Percentiles rank a stretch among this genome's conserved stretches.
These are phyloP conservation scores for Malassezia equina DNA, from an alignment of 1,284 basidiomycete genomes.

Conservation along the genomic window DNA sequence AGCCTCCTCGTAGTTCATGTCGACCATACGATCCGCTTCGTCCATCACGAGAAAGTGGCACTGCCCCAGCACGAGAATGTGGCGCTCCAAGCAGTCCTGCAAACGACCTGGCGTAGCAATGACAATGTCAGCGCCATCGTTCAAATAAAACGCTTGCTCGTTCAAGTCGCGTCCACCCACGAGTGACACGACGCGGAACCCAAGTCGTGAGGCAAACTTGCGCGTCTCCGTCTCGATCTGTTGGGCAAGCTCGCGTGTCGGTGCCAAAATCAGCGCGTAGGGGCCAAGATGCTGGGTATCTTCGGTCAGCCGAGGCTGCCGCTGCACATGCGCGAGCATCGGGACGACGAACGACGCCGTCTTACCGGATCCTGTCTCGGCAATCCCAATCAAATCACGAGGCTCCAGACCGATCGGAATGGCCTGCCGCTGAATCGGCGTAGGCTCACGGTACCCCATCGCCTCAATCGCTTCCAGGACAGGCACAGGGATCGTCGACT, in stretches of 20 bases:
- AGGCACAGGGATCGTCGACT: conserved; percentile 67
- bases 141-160: conserved; percentile 89
- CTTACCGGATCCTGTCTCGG: conserved; percentile 90
- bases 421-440: conserved; percentile 91
- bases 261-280: conserved; percentile 83
- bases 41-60: conserved; percentile 99
- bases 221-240: conserved; percentile 87
- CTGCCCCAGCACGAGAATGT: conserved; percentile 85
- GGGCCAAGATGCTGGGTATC: conserved; percentile 87
- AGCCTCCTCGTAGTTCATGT: conserved; percentile 89
- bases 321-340: conserved; percentile 86
- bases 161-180: conserved; percentile 87
- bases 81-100: conserved; percentile 91
- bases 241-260: conserved; percentile 92
- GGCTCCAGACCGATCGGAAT: conserved; percentile 95
- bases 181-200: conserved; percentile 77
- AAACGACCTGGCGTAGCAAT: conserved; percentile 96
- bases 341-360: conserved; percentile 98
- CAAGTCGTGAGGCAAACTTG: conserved; percentile 78
- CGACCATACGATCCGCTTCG: conserved; percentile 97
- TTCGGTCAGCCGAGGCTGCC: conserved; percentile 72
- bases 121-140: conserved; percentile 92
- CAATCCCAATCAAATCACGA: conserved; percentile 92
- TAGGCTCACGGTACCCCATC: conserved; percentile 93
- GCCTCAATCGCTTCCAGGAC: conserved; percentile 75